These are phyloP conservation scores for Mycena haematopus DNA, from an alignment of 768 basidiomycete genomes.

Conservation along the genomic window DNA sequence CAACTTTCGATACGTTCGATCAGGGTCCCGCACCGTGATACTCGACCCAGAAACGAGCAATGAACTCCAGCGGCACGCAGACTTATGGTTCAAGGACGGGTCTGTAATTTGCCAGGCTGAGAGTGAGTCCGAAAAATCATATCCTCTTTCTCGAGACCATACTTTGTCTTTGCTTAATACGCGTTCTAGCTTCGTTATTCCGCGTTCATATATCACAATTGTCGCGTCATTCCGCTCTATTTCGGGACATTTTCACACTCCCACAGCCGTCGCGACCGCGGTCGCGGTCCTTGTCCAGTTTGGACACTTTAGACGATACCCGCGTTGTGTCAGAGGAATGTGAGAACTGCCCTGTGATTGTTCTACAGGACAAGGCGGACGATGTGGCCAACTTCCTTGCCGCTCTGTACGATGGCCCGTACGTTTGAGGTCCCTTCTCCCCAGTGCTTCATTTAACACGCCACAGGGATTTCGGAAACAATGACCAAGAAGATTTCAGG, in stretches of 20 bases:
- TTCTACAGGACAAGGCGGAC: constrained; percentile 69
- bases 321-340: constrained; percentile 34
- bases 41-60: constrained; percentile 40
- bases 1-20: constrained; percentile 38
- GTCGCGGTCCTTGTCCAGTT: constrained; percentile 14
- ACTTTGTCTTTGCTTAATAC: too few species aligned
- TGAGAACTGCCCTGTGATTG: constrained; percentile 62
- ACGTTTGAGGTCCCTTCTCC: constrained; percentile 41
- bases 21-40: not conserved
- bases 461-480: constrained; percentile 69
- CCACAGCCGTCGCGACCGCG: constrained; percentile 55
- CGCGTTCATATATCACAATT: constrained; percentile 78
- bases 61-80: constrained; percentile 51
- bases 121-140: too few species aligned
- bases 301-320: constrained; percentile 21
- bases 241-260: constrained; percentile 74
- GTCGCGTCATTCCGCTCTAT: constrained; percentile 71
- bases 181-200: too few species aligned
- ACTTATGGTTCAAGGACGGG: constrained; percentile 72
- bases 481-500: constrained; percentile 70
- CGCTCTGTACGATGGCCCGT: constrained; percentile 82
- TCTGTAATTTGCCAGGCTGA: constrained; percentile 76
- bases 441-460: constrained; percentile 15
- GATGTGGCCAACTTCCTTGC: constrained; percentile 73
- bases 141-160: too few species aligned